These are phyloP conservation scores for Cenchrus americanus DNA, from an alignment of 176 grass and related monocot species.

Conservation along the genomic window DNA sequence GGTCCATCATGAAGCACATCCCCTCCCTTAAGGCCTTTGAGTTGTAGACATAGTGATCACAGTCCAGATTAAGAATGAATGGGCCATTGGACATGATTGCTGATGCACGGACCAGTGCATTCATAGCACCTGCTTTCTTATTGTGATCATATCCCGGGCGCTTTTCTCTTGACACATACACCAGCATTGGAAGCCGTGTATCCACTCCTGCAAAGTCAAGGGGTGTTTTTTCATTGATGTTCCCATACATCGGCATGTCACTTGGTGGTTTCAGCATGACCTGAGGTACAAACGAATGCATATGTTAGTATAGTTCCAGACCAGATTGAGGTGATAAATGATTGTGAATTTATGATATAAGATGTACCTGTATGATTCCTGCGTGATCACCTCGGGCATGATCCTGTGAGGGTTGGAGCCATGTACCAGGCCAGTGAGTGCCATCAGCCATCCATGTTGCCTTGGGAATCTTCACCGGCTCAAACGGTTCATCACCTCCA, in stretches of 20 bases:
- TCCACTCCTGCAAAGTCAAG: slow-evolving; percentile 74
- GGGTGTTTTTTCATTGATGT: slow-evolving; percentile 56
- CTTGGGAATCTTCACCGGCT: slow-evolving; percentile 89
- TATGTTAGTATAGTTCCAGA: slow-evolving; percentile 23
- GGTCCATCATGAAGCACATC: slow-evolving; percentile 99
- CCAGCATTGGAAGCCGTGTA: slow-evolving; percentile 86
- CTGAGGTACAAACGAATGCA: slow-evolving; percentile 48
- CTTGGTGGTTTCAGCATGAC: slow-evolving; percentile 93
- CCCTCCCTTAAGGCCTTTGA: slow-evolving; percentile 86
- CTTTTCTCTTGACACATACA: slow-evolving; percentile 94
- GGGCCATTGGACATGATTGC: slow-evolving; percentile 96
- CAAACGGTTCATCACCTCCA: slow-evolving; percentile 71
- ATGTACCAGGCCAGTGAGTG: slow-evolving; percentile 97
- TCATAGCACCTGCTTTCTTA: slow-evolving; percentile 99
- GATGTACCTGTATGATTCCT: slow-evolving; percentile 88
- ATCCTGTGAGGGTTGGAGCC: slow-evolving; percentile 77
- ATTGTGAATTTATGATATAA: slow-evolving; percentile 8
- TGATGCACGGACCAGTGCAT: slow-evolving; percentile 92
- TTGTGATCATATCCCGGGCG: slow-evolving; percentile 96
- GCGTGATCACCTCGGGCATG: slow-evolving; percentile 79
- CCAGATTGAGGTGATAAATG: slow-evolving; percentile 7
- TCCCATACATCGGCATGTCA: slow-evolving; percentile 67
- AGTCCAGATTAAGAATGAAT: slow-evolving; percentile 98
- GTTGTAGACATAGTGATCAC: slow-evolving; percentile 97
- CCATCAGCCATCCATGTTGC: slow-evolving; percentile 99